These are phyloP conservation scores for Trypanosoma rangeli DNA, from an alignment of 208 protist genomes.

Conservation along the genomic window DNA sequence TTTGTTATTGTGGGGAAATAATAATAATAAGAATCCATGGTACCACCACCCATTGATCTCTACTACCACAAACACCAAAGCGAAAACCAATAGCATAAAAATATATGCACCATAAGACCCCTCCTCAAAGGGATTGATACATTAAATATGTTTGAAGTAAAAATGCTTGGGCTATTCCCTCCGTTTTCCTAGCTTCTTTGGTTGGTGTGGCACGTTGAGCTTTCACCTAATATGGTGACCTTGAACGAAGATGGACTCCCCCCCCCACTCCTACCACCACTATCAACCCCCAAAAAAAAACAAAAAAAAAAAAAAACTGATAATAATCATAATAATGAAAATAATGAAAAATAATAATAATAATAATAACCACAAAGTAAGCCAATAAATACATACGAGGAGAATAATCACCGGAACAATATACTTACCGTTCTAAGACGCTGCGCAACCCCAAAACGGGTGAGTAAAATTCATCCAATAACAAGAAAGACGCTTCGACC, in stretches of 20 bases:
- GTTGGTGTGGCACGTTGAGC: background rate
- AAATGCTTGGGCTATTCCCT: background rate
- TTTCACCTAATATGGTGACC: background rate
- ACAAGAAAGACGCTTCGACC: conserved; percentile 2
- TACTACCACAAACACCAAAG: background rate
- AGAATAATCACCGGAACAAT: background rate
- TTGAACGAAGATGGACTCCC: too few species aligned
- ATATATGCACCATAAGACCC: background rate
- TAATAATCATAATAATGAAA: background rate
- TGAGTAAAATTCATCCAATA: conserved; percentile 14
- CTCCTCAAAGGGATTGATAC: background rate
- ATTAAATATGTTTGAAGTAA: background rate
- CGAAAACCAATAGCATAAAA: background rate
- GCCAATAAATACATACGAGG: background rate
- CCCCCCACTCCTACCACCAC: too few species aligned
- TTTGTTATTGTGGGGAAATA: too few species aligned
- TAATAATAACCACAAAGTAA: conserved; percentile 7
- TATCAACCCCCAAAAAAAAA: background rate
- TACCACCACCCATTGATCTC: background rate
- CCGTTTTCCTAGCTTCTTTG: background rate
- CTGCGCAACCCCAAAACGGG: background rate
- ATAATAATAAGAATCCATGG: background rate
- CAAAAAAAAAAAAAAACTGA: background rate
- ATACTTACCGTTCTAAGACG: background rate
- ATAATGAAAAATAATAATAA: background rate